Evolutionary conservation across 108 stramenopile species (phyloP).

Genomic region (Fistulifera pelliculosa): DNA sequence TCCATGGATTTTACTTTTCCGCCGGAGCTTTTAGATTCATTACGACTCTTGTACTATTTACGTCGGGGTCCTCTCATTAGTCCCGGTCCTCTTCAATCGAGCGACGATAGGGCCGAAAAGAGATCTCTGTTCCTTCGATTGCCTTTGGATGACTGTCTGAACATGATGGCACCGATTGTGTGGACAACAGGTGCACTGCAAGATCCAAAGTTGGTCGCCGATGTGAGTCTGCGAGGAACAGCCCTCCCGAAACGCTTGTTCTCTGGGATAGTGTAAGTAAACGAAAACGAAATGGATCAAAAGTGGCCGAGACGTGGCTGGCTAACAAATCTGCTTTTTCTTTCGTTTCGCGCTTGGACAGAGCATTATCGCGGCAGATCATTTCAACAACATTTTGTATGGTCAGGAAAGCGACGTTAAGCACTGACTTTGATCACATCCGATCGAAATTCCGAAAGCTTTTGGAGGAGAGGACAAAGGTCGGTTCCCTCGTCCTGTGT

Average conservation of each 20-base stretch:
- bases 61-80: conserved; percentile 45
- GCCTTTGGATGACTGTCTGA: conserved; percentile 42
- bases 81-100: conserved; percentile 45
- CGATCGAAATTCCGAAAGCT: conserved; percentile 24
- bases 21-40: conserved; percentile 34
- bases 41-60: conserved; percentile 37
- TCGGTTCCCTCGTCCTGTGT: conserved; percentile 45
- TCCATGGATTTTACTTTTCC: conserved; percentile 57
- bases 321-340: background rate
- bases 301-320: background rate
- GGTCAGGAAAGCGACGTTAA: conserved; percentile 26
- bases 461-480: conserved; percentile 16
- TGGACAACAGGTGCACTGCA: conserved; percentile 34
- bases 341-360: conserved; percentile 7
- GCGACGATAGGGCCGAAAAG: conserved; percentile 43
- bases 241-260: conserved; percentile 31
- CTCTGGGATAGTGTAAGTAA: conserved; percentile 48
- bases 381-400: conserved; percentile 38
- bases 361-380: conserved; percentile 43
- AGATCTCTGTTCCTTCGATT: conserved; percentile 44
- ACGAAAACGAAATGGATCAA: background rate
- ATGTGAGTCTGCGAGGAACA: conserved; percentile 1
- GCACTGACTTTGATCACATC: conserved; percentile 21
- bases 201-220: background rate
- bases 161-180: conserved; percentile 43